Percentiles rank a stretch among this genome's conserved stretches.
Evolutionary conservation across 345 rosid genomes (phyloP).

Genomic region (Ailanthus altissimus): DNA sequence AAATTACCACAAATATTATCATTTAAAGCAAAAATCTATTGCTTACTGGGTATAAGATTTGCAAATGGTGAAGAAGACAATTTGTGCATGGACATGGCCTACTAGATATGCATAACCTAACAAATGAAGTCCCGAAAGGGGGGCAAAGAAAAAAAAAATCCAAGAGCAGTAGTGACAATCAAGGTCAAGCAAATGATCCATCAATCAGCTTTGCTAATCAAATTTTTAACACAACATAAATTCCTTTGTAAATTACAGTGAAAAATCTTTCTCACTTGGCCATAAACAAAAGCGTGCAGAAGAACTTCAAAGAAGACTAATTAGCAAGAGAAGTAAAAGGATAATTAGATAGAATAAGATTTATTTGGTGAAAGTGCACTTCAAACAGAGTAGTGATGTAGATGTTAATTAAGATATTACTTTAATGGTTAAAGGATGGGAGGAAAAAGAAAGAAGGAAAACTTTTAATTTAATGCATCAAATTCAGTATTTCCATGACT

Average conservation of each 20-base stretch:
- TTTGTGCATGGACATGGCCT: neutral
- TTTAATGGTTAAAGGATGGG: neutral
- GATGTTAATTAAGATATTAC: neutral
- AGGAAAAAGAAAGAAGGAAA: neutral
- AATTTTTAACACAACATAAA: neutral
- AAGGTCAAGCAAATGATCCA: neutral
- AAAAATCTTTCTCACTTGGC: neutral
- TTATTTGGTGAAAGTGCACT: neutral
- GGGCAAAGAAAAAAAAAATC: neutral
- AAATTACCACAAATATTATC: neutral
- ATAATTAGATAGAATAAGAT: neutral
- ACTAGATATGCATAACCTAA: neutral
- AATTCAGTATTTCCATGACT: neutral
- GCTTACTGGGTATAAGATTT: neutral
- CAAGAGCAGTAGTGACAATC: neutral
- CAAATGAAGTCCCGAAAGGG: neutral
- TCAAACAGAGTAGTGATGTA: neutral
- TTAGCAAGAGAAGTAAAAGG: neutral
- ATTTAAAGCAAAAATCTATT: neutral
- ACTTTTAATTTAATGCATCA: neutral
- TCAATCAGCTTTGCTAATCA: neutral
- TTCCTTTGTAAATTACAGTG: neutral
- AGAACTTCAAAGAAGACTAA: neutral
- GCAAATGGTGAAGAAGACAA: neutral
- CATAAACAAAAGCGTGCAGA: neutral